Conservation (phyloP, 768 basidiomycete species). For the Pleurotus djamor region DNA sequence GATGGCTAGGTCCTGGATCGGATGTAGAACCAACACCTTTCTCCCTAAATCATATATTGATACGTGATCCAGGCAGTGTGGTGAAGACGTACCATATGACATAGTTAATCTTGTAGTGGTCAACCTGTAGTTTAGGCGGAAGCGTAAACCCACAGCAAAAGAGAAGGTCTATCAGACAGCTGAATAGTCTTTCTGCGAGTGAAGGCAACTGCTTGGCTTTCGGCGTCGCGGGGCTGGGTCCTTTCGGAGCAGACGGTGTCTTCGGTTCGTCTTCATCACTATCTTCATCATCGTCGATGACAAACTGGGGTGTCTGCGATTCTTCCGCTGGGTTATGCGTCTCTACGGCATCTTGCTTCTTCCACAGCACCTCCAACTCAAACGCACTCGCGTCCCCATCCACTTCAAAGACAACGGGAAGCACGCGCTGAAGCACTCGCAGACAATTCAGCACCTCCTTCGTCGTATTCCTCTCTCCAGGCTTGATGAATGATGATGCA, state of each 20-base stretch:
- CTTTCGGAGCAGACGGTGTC: background rate
- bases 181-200: slow-evolving; percentile 77
- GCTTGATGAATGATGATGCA: slow-evolving; percentile 69
- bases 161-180: slow-evolving; percentile 77
- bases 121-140: slow-evolving; percentile 71
- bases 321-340: slow-evolving; percentile 13
- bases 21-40: slow-evolving; percentile 90
- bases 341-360: slow-evolving; percentile 46
- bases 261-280: slow-evolving; percentile 37
- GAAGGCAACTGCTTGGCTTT: slow-evolving; percentile 56
- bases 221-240: background rate
- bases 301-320: slow-evolving; percentile 61
- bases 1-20: slow-evolving; percentile 61
- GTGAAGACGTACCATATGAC: slow-evolving; percentile 66
- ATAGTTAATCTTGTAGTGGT: slow-evolving; percentile 83
- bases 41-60: slow-evolving; percentile 57
- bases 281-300: slow-evolving; percentile 84
- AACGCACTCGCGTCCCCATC: slow-evolving; percentile 71
- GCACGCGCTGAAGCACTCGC: slow-evolving; percentile 83
- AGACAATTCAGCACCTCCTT: slow-evolving; percentile 91
- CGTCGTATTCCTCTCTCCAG: slow-evolving; percentile 64
- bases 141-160: slow-evolving; percentile 96
- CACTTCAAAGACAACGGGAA: slow-evolving; percentile 87
- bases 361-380: slow-evolving; percentile 86
- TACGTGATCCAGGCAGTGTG: background rate